Evolutionary conservation across 108 stramenopile species (phyloP).

Genomic region (Nitzschia sp.): DNA sequence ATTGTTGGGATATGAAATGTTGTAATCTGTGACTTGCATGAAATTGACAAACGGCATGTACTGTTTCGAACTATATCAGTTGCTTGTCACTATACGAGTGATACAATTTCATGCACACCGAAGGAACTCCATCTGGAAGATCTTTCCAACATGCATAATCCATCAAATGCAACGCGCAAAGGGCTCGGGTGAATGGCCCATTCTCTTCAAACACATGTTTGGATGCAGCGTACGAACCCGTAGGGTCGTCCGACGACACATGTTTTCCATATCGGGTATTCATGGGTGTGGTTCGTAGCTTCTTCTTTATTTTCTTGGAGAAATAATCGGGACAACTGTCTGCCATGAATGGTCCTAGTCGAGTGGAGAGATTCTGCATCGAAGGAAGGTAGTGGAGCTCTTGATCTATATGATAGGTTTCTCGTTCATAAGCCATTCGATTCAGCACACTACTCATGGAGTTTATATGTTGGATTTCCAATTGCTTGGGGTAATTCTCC

Average conservation of each 20-base stretch:
- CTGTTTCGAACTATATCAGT: too few relatives aligned
- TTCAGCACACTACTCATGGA: conserved; percentile 30
- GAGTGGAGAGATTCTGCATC: conserved; percentile 21
- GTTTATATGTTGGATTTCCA: conserved; percentile 20
- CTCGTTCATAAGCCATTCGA: neutral
- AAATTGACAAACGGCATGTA: too few relatives aligned
- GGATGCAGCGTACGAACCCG: conserved; percentile 29
- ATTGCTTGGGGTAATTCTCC: neutral
- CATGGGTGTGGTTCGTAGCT: neutral
- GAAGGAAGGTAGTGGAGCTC: conserved; percentile 16
- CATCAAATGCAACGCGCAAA: conserved; percentile 34
- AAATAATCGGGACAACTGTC: conserved; percentile 12
- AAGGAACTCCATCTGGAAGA: conserved; percentile 33
- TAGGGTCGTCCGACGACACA: conserved; percentile 14
- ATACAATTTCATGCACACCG: conserved; percentile 17
- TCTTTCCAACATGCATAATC: conserved; percentile 51
- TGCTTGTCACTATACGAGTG: neutral
- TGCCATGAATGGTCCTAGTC: conserved; percentile 23
- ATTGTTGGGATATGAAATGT: too few relatives aligned
- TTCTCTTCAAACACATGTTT: conserved; percentile 31
- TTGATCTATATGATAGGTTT: neutral
- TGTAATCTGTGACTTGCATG: too few relatives aligned
- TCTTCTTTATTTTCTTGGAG: neutral
- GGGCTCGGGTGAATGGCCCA: conserved; percentile 5
- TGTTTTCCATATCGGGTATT: conserved; percentile 12